Base-by-base conservation (phyloP, 1,284 basidiomycete genomes). In the Sphaerobolus stellatus region DNA sequence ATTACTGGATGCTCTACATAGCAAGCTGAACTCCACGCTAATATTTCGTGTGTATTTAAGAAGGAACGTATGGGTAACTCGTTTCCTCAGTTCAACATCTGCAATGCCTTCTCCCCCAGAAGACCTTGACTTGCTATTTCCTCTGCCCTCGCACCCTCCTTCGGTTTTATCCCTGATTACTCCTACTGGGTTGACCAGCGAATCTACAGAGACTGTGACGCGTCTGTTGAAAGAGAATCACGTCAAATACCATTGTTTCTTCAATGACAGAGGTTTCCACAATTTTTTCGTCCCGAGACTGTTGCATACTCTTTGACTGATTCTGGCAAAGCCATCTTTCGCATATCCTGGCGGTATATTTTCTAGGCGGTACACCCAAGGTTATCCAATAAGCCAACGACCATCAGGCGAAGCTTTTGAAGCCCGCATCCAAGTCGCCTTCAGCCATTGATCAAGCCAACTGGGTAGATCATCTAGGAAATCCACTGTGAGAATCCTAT, bases 221-320 rank as follows among this genome's bases (percentile, higher is more conserved):
- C 68, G 71, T 43, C 68, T 76, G 0, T 70, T 87, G 49, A 76
- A 77, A 40, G 77, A 83, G 49, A 83, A 88, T 60, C 79, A 83
- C 56, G 70, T 75, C 45, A 74, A 73, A 18, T 78, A 78, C 73
- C 83, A 87, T 61, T 74, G 78, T 25, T 86, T 82, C 64, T 83
- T 84, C 68, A 83, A 86, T 55, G 75, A 82, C 29, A 70, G 65
- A 54, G 71, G 75, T 1, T 85, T 81, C 61, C 83, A 86, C 69
- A 86, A 85, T 77, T 79, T 55, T 44, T 68, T 59, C 45, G 67
- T 22, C 14, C 33, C 14, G 11, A 5, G 56, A 28, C 20, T 6
- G 13, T 22, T 56, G 34, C 43, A 18, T 1, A n/a, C 20, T 14
- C 40, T 24, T 31, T 57, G 28, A n/a, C 22, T 43, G 20, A 8